Evolutionary conservation across 1,284 basidiomycete species (phyloP), one percentile per base, ranked within the genome.

Genomic region (Boletus mariae): DNA sequence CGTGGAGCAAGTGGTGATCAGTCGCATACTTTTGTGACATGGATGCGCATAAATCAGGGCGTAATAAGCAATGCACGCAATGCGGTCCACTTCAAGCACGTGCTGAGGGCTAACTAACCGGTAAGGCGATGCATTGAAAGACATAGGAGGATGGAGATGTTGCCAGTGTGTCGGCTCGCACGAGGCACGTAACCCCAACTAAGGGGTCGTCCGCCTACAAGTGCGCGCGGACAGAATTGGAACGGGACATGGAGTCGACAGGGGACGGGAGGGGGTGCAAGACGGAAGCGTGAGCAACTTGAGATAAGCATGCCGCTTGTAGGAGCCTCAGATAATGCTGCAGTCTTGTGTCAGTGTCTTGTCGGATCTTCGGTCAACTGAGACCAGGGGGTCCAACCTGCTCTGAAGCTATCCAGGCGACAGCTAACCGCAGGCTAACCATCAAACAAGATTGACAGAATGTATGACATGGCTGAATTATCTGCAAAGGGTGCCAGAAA

Each of bases 131-230:
- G 49, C 3, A 38, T 20, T 20, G 20, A 37, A 52, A 56, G 55
- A 49, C 41, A n/a, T 8, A 40, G 48, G 54, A 51, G 50, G 20
- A 35, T 20, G 38, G 50, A 31, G 57, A 62, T 71, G 77, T 79
- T 68, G 83, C 84, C 84, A 66, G 75, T 84, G 85, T 86, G 67
- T 87, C 72, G 85, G 84, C 79, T 74, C 20, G 20, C 20, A 20
- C 20, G 20, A 20, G 20, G 20, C 20, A 20, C 20, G 20, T 20
- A 20, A 2, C 83, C 83, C 79, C 85, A 86, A 62, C 69, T 54
- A 87, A 87, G 85, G 80, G 83, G 82, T 84, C 83, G 83, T 84
- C 54, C 82, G 77, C 79, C 79, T 80, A 61, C 79, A 63, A 82
- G 77, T 76, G 72, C 73, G 75, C 65, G 74, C 73, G 80, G 77